Evolutionary conservation across 2,329 filamentous ascomycete genomes (phyloP).

Genomic region (Neonectria coccinea): DNA sequence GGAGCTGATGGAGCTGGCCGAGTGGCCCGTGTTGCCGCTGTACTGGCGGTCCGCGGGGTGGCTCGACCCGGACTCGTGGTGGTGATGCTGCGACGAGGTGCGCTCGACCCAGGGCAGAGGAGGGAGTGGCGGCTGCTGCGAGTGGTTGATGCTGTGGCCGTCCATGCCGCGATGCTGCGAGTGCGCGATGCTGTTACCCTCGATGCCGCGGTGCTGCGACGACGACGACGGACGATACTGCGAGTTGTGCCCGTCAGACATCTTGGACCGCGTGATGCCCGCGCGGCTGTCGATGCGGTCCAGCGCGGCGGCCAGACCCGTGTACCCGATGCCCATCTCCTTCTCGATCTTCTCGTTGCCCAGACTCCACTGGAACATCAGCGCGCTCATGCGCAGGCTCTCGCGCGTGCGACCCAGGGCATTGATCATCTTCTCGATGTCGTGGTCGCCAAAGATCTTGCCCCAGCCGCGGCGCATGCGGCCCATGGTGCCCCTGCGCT

Average conservation of each 20-base stretch:
- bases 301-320: constrained; percentile 73
- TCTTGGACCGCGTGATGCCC: constrained; percentile 37
- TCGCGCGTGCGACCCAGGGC: constrained; percentile 70
- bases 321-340: constrained; percentile 74
- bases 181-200: constrained; percentile 35
- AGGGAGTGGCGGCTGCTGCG: constrained; percentile 41
- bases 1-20: constrained; percentile 48
- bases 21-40: constrained; percentile 29
- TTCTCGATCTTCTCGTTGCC: constrained; percentile 69
- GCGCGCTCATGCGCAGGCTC: constrained; percentile 71
- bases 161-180: constrained; percentile 42
- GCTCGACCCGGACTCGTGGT: constrained; percentile 26
- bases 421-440: constrained; percentile 69
- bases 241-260: constrained; percentile 32
- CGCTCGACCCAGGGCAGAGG: constrained; percentile 44
- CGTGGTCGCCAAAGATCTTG: constrained; percentile 71
- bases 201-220: constrained; percentile 40
- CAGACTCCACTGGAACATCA: constrained; percentile 74
- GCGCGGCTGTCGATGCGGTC: constrained; percentile 54
- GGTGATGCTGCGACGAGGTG: constrained; percentile 25
- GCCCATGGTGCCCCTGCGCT: constrained; percentile 70
- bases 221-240: constrained; percentile 42
- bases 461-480: constrained; percentile 71
- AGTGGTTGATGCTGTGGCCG: constrained; percentile 22
- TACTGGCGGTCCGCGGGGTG: constrained; percentile 35